Evolutionary conservation across 176 grass and related monocot genomes (phyloP), one percentile per base, ranked within the genome.

Genomic region (Luzula sylvatica): DNA sequence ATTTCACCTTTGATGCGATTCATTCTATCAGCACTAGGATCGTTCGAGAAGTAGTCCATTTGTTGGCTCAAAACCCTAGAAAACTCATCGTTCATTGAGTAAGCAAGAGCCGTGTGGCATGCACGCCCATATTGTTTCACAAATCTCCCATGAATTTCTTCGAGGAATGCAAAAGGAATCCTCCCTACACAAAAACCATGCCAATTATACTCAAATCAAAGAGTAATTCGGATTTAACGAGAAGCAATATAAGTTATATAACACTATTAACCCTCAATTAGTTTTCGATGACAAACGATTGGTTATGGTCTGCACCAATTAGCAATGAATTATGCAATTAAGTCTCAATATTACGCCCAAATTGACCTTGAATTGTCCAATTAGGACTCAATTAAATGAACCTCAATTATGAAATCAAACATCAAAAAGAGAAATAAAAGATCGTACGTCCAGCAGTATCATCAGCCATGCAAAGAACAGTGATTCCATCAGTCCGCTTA

Each of bases 391-490:
- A 7, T 35, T 35, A 53, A 66, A 35, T 67, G 38, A 28, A 35
- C 20, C 56, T 45, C 11, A 54, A 26, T 21, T 13, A 13, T 16
- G 20, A 3, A 16, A 24, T 18, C 15, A 21, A 20, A 16, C 50
- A 69, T 35, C 13, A 21, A 38, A 3, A 50, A 35, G 21, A 60
- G 25, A 13, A 19, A 44, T 11, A 38, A 26, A 12, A n/a, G 23
- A 32, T 40, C 21, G 15, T 52, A 63, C 26, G 46, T 54, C 81
- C 86, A 16, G 81, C 81, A 7, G 77, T 61, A 64, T 98, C 92
- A 66, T 98, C 92, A 70, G 92, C 92, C 85, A 90, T 86, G 78
- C 92, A 98, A 9, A 98, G 92, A n/a, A 81, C 75, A 55, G 92
- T 98, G 81, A 98, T 74, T 11, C 86, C 92, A 67, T 98, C 92